Conservation (phyloP, 768 basidiomycete genomes). For the Tulasnella calospora region DNA sequence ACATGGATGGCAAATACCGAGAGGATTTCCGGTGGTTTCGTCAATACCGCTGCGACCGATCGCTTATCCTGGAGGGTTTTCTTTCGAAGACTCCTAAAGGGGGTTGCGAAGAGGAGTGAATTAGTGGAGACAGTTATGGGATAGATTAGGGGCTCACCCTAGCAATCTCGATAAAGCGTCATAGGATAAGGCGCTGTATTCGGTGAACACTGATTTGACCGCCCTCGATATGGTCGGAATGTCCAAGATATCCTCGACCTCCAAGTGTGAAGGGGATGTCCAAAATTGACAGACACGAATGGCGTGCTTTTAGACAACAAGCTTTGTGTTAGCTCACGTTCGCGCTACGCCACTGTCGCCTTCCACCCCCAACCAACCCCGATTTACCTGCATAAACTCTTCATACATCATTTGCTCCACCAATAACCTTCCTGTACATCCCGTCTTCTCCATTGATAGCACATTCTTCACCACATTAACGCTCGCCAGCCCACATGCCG, state of each 20-base stretch:
- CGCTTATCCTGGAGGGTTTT: not conserved
- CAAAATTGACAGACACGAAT: constrained; percentile 54
- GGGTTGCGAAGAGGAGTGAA: not conserved
- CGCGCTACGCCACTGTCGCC: not conserved
- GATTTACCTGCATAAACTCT: constrained; percentile 40
- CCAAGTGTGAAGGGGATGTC: constrained; percentile 51
- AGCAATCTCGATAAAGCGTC: not conserved
- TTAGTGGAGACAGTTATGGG: not conserved
- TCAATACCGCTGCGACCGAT: constrained; percentile 48
- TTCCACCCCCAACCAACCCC: not conserved
- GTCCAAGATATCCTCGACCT: constrained; percentile 50
- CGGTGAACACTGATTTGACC: constrained; percentile 26
- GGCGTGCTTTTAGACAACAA: constrained; percentile 44
- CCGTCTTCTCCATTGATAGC: constrained; percentile 40
- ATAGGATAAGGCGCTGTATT: constrained; percentile 3
- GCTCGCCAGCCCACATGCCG: constrained; percentile 62
- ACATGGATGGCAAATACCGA: constrained; percentile 45
- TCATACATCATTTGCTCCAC: constrained; percentile 38
- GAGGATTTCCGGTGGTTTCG: constrained; percentile 67
- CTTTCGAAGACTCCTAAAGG: not conserved
- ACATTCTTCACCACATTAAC: constrained; percentile 57
- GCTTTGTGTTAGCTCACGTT: not conserved
- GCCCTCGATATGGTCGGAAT: constrained; percentile 49
- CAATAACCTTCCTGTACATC: constrained; percentile 34
- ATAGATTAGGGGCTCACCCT: not conserved